These are phyloP conservation scores for Oryza glumipatula DNA, from an alignment of 176 grass and related monocot genomes.

Conservation along the genomic window DNA sequence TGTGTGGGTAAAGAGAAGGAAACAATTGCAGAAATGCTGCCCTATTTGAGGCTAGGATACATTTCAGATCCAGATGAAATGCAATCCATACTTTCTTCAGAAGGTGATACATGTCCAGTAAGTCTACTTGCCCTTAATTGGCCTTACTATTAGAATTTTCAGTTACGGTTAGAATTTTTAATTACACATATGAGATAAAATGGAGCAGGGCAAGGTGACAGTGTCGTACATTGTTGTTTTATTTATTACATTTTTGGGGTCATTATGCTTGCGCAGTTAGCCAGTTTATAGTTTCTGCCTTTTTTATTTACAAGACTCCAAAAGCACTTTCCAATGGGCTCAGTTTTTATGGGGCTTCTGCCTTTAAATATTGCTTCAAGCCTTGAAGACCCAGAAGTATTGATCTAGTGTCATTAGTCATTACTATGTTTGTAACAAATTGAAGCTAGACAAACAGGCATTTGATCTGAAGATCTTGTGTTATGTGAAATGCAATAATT, in stretches of 20 bases:
- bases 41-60: constrained; percentile 87
- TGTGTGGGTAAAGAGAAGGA: constrained; percentile 84
- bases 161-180: neutral
- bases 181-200: neutral
- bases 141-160: constrained; percentile 4
- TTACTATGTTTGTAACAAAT: constrained; percentile 3
- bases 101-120: constrained; percentile 95
- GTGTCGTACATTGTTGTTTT: neutral
- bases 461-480: constrained; percentile 12
- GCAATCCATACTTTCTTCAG: constrained; percentile 83
- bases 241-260: neutral
- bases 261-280: neutral
- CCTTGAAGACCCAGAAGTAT: constrained; percentile 16
- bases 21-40: constrained; percentile 90
- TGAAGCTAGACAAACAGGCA: neutral
- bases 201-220: too few relatives aligned
- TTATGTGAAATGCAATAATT: constrained; percentile 14
- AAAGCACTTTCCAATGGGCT: neutral
- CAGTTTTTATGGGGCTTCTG: neutral
- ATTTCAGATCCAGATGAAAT: constrained; percentile 96
- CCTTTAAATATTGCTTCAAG: neutral
- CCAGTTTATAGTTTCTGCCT: constrained; percentile 1
- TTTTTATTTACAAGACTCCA: constrained; percentile 4
- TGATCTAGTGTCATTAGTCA: neutral
- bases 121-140: constrained; percentile 24